Percentiles rank a stretch among this genome's conserved stretches.
Conservation (phyloP, 495 filamentous ascomycete species). For the Podospora australis region DNA sequence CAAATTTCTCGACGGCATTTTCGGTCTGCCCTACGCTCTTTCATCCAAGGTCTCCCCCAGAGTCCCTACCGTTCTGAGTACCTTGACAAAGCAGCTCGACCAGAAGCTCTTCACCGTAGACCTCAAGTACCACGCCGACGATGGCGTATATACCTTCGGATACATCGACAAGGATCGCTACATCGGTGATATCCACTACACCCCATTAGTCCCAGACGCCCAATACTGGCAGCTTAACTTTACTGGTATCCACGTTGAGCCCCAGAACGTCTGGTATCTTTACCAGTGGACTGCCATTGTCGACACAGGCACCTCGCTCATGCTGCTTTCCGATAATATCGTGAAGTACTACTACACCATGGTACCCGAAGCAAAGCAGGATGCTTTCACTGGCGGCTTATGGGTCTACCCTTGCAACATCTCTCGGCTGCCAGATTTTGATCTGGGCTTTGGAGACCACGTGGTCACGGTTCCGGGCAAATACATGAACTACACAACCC, state of each 20-base stretch:
- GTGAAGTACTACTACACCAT: slow-evolving; percentile 58
- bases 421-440: slow-evolving; percentile 48
- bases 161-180: slow-evolving; percentile 56
- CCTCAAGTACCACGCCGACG: slow-evolving; percentile 51
- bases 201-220: slow-evolving; percentile 52
- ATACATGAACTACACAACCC: slow-evolving; percentile 57
- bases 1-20: slow-evolving; percentile 27
- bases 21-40: slow-evolving; percentile 31
- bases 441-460: slow-evolving; percentile 44
- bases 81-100: slow-evolving; percentile 45
- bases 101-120: slow-evolving; percentile 62
- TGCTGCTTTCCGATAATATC: slow-evolving; percentile 55
- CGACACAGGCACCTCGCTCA: slow-evolving; percentile 70
- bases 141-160: slow-evolving; percentile 72
- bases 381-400: slow-evolving; percentile 46
- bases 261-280: slow-evolving; percentile 34
- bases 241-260: slow-evolving; percentile 51
- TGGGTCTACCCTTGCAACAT: slow-evolving; percentile 53
- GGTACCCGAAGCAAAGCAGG: slow-evolving; percentile 55
- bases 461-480: slow-evolving; percentile 61
- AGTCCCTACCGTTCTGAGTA: slow-evolving; percentile 60
- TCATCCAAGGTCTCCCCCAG: slow-evolving; percentile 39
- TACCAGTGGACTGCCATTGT: slow-evolving; percentile 50
- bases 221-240: slow-evolving; percentile 62
- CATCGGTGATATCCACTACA: slow-evolving; percentile 49